Evolutionary conservation across 179 eudicot species (phyloP), one percentile per base, ranked within the genome.

Genomic region (Carnegiea gigantea): DNA sequence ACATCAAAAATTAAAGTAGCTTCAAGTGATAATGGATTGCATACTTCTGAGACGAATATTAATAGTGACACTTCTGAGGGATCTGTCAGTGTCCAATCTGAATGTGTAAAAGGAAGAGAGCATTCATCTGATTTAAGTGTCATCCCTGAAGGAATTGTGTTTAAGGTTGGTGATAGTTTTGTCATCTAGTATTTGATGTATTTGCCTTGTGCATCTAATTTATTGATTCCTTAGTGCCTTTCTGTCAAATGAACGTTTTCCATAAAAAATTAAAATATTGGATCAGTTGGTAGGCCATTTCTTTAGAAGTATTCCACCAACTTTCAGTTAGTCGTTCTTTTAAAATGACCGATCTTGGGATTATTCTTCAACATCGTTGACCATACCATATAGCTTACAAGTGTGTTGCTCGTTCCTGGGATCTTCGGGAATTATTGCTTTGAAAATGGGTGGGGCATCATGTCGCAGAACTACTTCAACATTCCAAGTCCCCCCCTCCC

Each of bases 81-180:
- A 62, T 79, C 88, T 77, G 65, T 75, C 70, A 79, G 80, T 67
- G 79, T 81, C 74, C 88, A 84, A 51, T 77, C 83, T 17, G 92
- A 88, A 77, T 85, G 65, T 70, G 79, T 72, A 67, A 86, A 78
- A 81, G 81, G 78, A 79, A 83, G 83, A 83, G 85, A 82, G 33
- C 79, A 65, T 77, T 78, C 82, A 60, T 83, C 91, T 79, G 84
- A 78, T 77, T 76, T 86, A 76, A 86, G 82, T 73, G 62, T 71
- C 77, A 74, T 84, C 84, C 83, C 83, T 60, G 93, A 90, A 53
- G 93, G 91, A 59, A 78, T 89, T 60, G 81, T 82, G 54, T 90
- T 89, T 81, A 92, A 93, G 98, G 98, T 95, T 84, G 62, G 73
- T 70, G 36, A 33, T 30, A 30, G 20, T 36, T 70, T 17, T 70